phyloP scores from a whole-genome alignment of 768 basidiomycete genomes.

The Serendipita indica region DNA sequence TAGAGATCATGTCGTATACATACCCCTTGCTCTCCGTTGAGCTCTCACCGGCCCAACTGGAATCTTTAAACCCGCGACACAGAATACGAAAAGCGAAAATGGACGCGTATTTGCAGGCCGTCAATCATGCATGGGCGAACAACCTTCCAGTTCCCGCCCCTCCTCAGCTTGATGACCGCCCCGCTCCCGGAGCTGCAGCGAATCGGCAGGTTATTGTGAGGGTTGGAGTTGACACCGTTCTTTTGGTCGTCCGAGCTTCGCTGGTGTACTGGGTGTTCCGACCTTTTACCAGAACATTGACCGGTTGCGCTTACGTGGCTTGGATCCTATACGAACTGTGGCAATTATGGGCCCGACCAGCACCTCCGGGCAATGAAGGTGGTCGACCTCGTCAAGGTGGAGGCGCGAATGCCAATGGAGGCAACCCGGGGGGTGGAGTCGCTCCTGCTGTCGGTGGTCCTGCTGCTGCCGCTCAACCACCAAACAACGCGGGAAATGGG shows the following conservation, averaged over 20 bases:
- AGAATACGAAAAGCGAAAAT: neutral
- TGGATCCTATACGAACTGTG: neutral
- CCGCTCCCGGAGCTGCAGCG: neutral
- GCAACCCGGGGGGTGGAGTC: neutral
- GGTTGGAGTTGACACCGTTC: neutral
- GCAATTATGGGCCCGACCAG: neutral
- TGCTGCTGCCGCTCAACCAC: neutral
- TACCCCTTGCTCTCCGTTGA: conserved; percentile 3
- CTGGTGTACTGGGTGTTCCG: neutral
- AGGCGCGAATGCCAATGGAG: neutral
- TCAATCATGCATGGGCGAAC: conserved; percentile 8
- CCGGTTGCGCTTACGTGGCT: neutral
- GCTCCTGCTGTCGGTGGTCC: neutral
- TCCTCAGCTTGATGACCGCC: conserved; percentile 1
- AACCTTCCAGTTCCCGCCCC: neutral
- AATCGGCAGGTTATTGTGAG: conserved; percentile 4
- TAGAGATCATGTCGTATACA: neutral
- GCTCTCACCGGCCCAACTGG: conserved; percentile 5
- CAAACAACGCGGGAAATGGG: neutral
- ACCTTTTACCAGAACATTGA: conserved; percentile 4
- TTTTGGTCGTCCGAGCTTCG: conserved; percentile 1
- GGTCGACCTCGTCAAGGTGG: neutral
- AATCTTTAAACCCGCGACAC: conserved; percentile 3
- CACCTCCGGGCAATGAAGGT: neutral
- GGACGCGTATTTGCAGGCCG: conserved; percentile 7